These are phyloP conservation scores for Starmerella scarabaei DNA, from an alignment of 805 yeast species.

Conservation along the genomic window DNA sequence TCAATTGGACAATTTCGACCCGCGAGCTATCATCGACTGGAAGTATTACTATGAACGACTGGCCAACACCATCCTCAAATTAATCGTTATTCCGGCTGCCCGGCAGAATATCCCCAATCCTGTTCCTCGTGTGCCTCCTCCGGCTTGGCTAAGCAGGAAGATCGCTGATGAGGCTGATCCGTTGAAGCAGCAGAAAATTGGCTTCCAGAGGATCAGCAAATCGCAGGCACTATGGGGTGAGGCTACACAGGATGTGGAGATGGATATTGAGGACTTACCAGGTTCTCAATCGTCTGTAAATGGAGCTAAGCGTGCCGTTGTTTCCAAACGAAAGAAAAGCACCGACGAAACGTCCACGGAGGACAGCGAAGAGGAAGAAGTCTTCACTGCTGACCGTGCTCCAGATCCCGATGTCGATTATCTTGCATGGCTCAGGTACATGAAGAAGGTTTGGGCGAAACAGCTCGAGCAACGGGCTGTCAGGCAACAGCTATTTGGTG, in stretches of 20 bases:
- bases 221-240: slow-evolving; percentile 13
- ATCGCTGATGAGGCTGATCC: slow-evolving; percentile 50
- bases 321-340: slow-evolving; percentile 25
- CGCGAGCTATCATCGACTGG: slow-evolving; percentile 87
- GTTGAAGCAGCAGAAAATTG: slow-evolving; percentile 56
- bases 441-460: slow-evolving; percentile 76
- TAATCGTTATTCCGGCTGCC: slow-evolving; percentile 95
- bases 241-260: slow-evolving; percentile 13
- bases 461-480: slow-evolving; percentile 62
- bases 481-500: slow-evolving; percentile 69
- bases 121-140: slow-evolving; percentile 86
- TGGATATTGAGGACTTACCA: slow-evolving; percentile 69
- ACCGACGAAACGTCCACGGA: slow-evolving; percentile 35
- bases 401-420: slow-evolving; percentile 30
- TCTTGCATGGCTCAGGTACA: slow-evolving; percentile 44
- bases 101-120: slow-evolving; percentile 79
- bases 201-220: slow-evolving; percentile 38
- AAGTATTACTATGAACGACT: slow-evolving; percentile 77
- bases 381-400: slow-evolving; percentile 13
- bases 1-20: slow-evolving; percentile 66
- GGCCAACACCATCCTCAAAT: slow-evolving; percentile 86
- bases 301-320: slow-evolving; percentile 18
- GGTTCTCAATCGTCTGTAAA: slow-evolving; percentile 4
- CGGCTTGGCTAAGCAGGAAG: slow-evolving; percentile 73
- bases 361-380: slow-evolving; percentile 26